Percentiles rank a stretch among this genome's conserved stretches.
phyloP scores from a whole-genome alignment of 306 rosid genomes.

The Inga laurina region DNA sequence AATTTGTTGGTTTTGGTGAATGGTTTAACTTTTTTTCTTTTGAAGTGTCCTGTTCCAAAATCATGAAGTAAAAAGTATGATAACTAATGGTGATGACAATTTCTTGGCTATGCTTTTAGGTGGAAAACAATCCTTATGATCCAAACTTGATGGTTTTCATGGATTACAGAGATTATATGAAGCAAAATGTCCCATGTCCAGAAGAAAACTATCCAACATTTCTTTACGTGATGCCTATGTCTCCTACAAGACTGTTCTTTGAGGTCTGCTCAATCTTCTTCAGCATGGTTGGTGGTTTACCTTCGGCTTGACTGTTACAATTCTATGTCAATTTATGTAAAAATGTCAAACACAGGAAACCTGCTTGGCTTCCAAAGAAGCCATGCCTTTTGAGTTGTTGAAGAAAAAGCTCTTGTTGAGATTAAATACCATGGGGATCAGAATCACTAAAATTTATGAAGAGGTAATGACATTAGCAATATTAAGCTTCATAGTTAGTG shows the following conservation, averaged over 20 bases:
- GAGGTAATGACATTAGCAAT: conserved; percentile 59
- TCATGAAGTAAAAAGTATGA: not conserved
- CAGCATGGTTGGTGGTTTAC: conserved; percentile 18
- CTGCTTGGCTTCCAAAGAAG: conserved; percentile 93
- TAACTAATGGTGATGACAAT: conserved; percentile 16
- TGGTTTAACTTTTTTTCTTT: not conserved
- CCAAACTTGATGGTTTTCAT: conserved; percentile 95
- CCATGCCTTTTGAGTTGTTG: conserved; percentile 91
- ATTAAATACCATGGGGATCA: conserved; percentile 87
- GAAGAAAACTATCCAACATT: conserved; percentile 89
- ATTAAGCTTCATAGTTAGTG: conserved; percentile 26
- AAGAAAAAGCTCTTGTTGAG: conserved; percentile 87
- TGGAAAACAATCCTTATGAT: conserved; percentile 91
- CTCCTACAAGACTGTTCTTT: conserved; percentile 85
- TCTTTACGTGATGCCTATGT: conserved; percentile 95
- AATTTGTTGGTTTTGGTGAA: conserved; percentile 7
- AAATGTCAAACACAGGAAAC: conserved; percentile 73
- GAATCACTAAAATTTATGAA: conserved; percentile 69
- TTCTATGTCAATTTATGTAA: conserved; percentile 23
- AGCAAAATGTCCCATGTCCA: conserved; percentile 53
- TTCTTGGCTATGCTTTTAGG: conserved; percentile 57
- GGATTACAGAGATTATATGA: conserved; percentile 91
- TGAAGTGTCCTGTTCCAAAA: not conserved
- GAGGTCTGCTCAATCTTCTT: conserved; percentile 65
- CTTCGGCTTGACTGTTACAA: conserved; percentile 16